A percentile compares a stretch with the other conserved stretches of the same genome.
phyloP scores from a whole-genome alignment of 176 grass and related monocot genomes.

The Raddia distichophylla region DNA sequence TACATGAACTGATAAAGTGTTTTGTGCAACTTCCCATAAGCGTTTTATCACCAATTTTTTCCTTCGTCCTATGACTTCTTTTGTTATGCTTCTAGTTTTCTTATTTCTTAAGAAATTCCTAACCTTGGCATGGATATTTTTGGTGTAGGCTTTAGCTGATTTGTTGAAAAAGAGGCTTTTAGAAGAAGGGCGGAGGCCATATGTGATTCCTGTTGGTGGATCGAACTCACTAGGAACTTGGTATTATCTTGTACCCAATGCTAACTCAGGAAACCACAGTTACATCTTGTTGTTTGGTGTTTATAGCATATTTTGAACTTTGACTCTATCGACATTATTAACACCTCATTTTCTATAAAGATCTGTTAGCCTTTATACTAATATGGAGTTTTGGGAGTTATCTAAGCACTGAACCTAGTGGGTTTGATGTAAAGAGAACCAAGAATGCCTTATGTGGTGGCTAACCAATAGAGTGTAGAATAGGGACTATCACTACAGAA shows the following conservation, averaged over 20 bases:
- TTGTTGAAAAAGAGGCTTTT: constrained; percentile 78
- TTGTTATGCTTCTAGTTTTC: not conserved
- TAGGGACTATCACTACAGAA: not conserved
- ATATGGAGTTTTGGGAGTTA: not conserved
- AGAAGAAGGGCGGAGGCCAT: constrained; percentile 89
- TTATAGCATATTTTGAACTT: constrained; percentile 1
- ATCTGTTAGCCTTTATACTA: not conserved
- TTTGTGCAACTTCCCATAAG: not conserved
- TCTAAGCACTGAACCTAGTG: not conserved
- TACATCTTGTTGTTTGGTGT: not conserved
- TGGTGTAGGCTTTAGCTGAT: constrained; percentile 70
- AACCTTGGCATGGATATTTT: not conserved
- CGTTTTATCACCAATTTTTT: not conserved
- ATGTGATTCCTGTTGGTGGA: constrained; percentile 96
- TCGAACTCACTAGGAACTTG: constrained; percentile 95
- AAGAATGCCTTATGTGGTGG: not conserved
- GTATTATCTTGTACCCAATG: constrained; percentile 45
- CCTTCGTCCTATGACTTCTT: not conserved
- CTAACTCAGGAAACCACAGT: not conserved
- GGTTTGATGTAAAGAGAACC: not conserved
- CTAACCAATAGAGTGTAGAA: not conserved
- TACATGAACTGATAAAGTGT: not conserved
- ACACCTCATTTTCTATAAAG: not conserved
- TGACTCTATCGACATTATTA: not conserved
- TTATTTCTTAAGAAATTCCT: constrained; percentile 3